These are phyloP conservation scores for Candida namnaoensis DNA, from an alignment of 805 yeast species.

Conservation along the genomic window DNA sequence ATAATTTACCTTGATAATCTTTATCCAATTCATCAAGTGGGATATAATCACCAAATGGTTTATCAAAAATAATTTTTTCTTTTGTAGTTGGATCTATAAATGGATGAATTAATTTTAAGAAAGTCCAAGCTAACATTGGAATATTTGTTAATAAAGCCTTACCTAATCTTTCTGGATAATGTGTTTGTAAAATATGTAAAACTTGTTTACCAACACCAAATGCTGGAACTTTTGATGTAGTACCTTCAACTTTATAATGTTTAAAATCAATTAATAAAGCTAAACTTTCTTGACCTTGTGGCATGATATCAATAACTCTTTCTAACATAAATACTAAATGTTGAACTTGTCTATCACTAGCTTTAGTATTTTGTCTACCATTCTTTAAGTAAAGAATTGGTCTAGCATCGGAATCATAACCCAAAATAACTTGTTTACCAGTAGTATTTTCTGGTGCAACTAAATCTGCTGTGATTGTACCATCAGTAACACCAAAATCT, in stretches of 20 bases:
- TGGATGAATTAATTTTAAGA: conserved; percentile 79
- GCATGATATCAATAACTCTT: conserved; percentile 84
- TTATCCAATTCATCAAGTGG: conserved; percentile 69
- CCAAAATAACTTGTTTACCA: conserved; percentile 83
- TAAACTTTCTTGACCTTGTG: conserved; percentile 83
- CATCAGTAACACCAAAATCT: conserved; percentile 64
- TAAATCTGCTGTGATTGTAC: conserved; percentile 36
- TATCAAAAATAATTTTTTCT: conserved; percentile 80
- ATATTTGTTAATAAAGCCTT: conserved; percentile 84
- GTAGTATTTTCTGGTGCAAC: conserved; percentile 65
- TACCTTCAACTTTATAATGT: conserved; percentile 44
- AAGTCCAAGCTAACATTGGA: conserved; percentile 86
- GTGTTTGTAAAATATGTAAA: conserved; percentile 87
- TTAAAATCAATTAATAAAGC: conserved; percentile 86
- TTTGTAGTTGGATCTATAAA: conserved; percentile 89
- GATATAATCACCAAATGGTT: conserved; percentile 74
- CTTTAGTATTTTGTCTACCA: conserved; percentile 86
- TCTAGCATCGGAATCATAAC: conserved; percentile 75
- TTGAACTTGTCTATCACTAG: conserved; percentile 83
- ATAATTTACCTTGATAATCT: conserved; percentile 69
- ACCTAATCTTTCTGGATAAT: conserved; percentile 95
- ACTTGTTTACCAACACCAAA: conserved; percentile 86
- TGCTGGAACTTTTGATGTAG: conserved; percentile 70
- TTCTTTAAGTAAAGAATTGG: conserved; percentile 86
- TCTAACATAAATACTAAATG: conserved; percentile 86